Base-by-base conservation (phyloP, 306 rosid genomes). In the Ammopiptanthus mongolicus region DNA sequence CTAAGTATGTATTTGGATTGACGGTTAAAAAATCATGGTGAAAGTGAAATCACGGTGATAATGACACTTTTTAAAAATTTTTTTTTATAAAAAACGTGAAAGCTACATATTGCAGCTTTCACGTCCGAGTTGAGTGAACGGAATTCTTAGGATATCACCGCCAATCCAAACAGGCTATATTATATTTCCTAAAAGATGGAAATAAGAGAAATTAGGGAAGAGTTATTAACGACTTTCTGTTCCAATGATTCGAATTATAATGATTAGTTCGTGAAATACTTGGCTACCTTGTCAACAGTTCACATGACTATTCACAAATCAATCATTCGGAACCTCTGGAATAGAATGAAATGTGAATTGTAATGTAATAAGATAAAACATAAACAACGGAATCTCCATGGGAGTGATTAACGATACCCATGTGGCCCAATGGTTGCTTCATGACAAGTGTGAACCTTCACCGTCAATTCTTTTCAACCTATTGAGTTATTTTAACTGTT, bases 401-500 rank as follows among this genome's bases (percentile, higher is more conserved):
- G 17, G 13, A 17, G 31, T 42, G 59, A 56, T 14, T 65, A 65
- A n/a, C 44, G 36, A 15, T 13, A n/a, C 15, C 71, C 84, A 80
- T 66, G 80, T 80, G 84, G 39, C 1, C 47, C 56, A 65, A 48
- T 66, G 56, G 57, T 34, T 58, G 80, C 74, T 66, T 34, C 46
- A 25, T 57, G 28, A 25, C 28, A 25, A 25, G 28, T 66, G 52
- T 52, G 68, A 42, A 57, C 75, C 46, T 65, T 73, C 51, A 39
- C 56, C 33, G 50, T 67, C 76, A 67, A 67, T 48, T 36, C 21
- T 19, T 48, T 74, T 58, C 65, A 57, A 25, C 58, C 14, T 44
- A 8, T 47, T 41, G 4, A 55, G 48, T 77, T 77, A 46, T 59
- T 58, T 31, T 58, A 68, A 68, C 63, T 0, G 0, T 46, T 19